Base-by-base conservation (phyloP, 2,329 filamentous ascomycete species). In the Trichoderma semiorbis region DNA sequence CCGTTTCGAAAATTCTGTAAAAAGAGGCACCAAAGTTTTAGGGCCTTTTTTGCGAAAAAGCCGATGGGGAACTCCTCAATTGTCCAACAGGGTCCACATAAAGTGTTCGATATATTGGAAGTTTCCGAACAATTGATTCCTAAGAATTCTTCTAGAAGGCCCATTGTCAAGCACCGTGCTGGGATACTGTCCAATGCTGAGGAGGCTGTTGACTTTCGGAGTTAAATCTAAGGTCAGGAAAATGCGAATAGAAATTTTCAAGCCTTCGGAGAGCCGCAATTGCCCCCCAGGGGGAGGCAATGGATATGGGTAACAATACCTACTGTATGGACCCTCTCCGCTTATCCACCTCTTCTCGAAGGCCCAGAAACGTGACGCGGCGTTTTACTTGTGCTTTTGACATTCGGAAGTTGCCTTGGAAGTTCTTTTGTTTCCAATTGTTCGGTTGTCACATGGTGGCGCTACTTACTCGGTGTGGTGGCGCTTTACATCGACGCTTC, bases 11-110 rank as follows among this genome's bases (percentile, higher is more conserved):
- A 69, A 69, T 24, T 26, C n/a, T 62, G 47, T 28, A n/a, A 62
- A 62, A 69, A 69, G 60, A 53, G 67, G 67, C 57, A 69, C 39
- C 30, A 50, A 11, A 62, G 57, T 69, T 69, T 67, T 34, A 53
- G 21, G 16, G 34, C 21, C 26, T 2, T n/a, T 32, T 21, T 50
- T 3, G 30, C 36, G 21, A 67, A 30, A 61, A 57, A 67, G 64
- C 64, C 50, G 66, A 50, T 34, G 21, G 21, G 36, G n/a, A 53
- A 11, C 30, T 16, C 16, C 28, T 34, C n/a, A 39, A 16, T 7
- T 6, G n/a, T 7, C 16, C 18, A 60, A 34, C 53, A 5, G 55
- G 47, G 8, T 50, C 67, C 67, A 69, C 67, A 53, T 50, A 34
- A 34, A 47, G 18, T 50, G 14, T 53, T 50, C 7, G 14, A 50